Evolutionary conservation across 1,284 basidiomycete species (phyloP).

Genomic region (Ganoderma lingzhi): DNA sequence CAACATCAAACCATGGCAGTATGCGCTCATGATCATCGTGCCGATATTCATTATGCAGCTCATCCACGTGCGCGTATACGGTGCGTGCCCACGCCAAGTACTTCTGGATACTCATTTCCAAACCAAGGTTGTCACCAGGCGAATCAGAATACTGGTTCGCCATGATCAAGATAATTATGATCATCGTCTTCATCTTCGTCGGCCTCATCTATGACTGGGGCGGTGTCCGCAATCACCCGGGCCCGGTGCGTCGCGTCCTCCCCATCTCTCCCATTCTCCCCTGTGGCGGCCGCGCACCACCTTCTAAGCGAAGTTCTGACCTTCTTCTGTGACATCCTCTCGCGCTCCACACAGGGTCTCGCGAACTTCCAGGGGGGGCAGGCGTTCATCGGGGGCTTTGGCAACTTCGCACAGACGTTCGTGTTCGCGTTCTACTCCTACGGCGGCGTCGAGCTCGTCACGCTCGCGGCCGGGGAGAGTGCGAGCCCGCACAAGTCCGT

Average conservation of each 20-base stretch:
- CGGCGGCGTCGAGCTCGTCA: constrained; percentile 79
- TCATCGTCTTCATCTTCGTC: constrained; percentile 43
- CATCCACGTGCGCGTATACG: constrained; percentile 57
- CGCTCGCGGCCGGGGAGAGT: constrained; percentile 68
- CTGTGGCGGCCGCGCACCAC: not conserved
- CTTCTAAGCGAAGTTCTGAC: not conserved
- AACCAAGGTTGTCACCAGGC: constrained; percentile 25
- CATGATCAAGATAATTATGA: constrained; percentile 43
- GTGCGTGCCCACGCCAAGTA: constrained; percentile 38
- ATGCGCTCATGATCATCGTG: constrained; percentile 58
- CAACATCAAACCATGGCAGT: constrained; percentile 55
- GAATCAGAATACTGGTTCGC: constrained; percentile 45
- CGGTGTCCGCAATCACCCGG: constrained; percentile 59
- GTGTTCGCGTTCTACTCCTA: constrained; percentile 75
- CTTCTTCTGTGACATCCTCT: not conserved
- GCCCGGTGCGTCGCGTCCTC: constrained; percentile 47
- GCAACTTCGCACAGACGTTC: constrained; percentile 60
- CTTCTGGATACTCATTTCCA: not conserved
- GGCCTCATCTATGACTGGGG: constrained; percentile 60
- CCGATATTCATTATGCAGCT: constrained; percentile 55
- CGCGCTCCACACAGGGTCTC: constrained; percentile 48
- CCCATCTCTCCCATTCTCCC: not conserved
- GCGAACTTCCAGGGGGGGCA: constrained; percentile 60
- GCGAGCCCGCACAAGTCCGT: constrained; percentile 67
- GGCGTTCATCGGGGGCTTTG: constrained; percentile 62